A percentile compares a stretch with the other conserved stretches of the same genome.
These are phyloP conservation scores for Omphalea diandra DNA, from an alignment of 441 rosid genomes.

Conservation along the genomic window DNA sequence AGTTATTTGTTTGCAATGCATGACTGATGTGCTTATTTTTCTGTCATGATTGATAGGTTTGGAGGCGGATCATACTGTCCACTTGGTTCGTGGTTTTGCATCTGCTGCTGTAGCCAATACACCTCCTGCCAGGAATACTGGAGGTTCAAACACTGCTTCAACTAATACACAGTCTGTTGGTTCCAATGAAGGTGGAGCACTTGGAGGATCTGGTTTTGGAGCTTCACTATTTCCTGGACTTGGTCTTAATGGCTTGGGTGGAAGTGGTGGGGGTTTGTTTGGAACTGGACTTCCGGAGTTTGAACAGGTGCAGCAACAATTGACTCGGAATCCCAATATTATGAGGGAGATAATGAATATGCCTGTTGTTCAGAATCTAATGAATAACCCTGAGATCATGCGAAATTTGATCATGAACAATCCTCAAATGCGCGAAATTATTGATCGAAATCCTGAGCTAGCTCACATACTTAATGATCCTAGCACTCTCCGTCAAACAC, in stretches of 20 bases:
- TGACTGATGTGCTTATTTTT: constrained; percentile 4
- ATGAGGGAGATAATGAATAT: constrained; percentile 67
- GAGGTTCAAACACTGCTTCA: constrained; percentile 33
- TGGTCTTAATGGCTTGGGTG: constrained; percentile 40
- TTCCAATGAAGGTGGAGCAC: constrained; percentile 41
- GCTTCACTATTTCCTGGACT: constrained; percentile 50
- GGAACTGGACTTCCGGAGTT: constrained; percentile 70
- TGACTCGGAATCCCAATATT: constrained; percentile 56
- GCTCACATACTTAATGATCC: constrained; percentile 75
- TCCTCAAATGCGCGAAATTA: constrained; percentile 70
- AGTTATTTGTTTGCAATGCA: neutral
- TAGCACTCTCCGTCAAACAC: constrained; percentile 55
- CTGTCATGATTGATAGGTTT: constrained; percentile 36
- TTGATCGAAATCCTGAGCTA: constrained; percentile 74
- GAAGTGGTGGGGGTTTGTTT: constrained; percentile 44
- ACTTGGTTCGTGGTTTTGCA: constrained; percentile 62
- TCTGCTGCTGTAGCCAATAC: constrained; percentile 33
- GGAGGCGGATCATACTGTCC: constrained; percentile 67
- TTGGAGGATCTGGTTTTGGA: constrained; percentile 47
- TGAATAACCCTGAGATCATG: constrained; percentile 69
- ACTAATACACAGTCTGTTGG: constrained; percentile 34
- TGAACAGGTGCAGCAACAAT: constrained; percentile 68
- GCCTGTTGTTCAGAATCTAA: constrained; percentile 62
- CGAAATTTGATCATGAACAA: constrained; percentile 66
- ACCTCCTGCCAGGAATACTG: constrained; percentile 36